phyloP scores from a whole-genome alignment of 2,329 filamentous ascomycete species.

The Arthrobotrys conoides region DNA sequence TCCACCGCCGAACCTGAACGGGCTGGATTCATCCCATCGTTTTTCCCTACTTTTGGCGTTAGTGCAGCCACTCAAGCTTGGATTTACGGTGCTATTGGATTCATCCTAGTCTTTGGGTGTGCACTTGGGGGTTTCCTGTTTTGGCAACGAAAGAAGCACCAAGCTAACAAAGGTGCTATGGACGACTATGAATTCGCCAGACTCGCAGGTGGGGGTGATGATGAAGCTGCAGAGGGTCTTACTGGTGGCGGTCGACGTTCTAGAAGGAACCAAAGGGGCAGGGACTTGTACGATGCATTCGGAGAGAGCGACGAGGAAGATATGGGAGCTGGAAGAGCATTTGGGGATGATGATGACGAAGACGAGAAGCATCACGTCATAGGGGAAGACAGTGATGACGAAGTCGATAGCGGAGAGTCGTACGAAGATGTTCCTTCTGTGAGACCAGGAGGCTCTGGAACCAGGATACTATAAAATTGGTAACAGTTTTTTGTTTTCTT shows the following conservation, averaged over 20 bases:
- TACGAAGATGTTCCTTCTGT: slow-evolving; percentile 62
- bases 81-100: slow-evolving; percentile 89
- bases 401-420: slow-evolving; percentile 62
- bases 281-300: slow-evolving; percentile 97
- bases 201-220: slow-evolving; percentile 73
- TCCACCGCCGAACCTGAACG: slow-evolving; percentile 64
- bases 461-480: slow-evolving; percentile 43
- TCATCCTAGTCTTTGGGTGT: slow-evolving; percentile 86
- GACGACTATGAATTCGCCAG: slow-evolving; percentile 92
- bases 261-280: slow-evolving; percentile 74
- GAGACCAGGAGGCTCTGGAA: slow-evolving; percentile 42
- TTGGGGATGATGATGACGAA: slow-evolving; percentile 66
- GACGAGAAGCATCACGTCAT: slow-evolving; percentile 66
- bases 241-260: slow-evolving; percentile 64
- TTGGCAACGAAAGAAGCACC: slow-evolving; percentile 80
- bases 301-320: slow-evolving; percentile 90
- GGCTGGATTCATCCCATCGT: slow-evolving; percentile 80
- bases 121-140: slow-evolving; percentile 86
- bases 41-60: slow-evolving; percentile 90
- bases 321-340: slow-evolving; percentile 65
- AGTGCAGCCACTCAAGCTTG: slow-evolving; percentile 89
- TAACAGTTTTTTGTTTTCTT: slow-evolving; percentile 16
- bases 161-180: slow-evolving; percentile 78
- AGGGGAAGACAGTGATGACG: slow-evolving; percentile 62
- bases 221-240: slow-evolving; percentile 78